Evolutionary conservation across 1,139 yeast species (phyloP).

Genomic region (Suhomyces atakaporum): DNA sequence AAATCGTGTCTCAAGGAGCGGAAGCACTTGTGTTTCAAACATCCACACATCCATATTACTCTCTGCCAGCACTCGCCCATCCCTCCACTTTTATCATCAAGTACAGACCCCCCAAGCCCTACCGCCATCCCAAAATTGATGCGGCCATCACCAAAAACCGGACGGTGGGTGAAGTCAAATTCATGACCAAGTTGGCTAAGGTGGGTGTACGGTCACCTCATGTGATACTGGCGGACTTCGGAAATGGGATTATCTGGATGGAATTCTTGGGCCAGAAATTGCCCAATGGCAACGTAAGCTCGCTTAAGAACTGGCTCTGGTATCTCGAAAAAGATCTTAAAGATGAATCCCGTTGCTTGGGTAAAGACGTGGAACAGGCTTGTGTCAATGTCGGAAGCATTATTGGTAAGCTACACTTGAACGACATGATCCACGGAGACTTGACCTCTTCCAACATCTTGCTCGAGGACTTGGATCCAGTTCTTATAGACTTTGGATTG

Average conservation of each 20-base stretch:
- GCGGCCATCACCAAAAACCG: constrained; percentile 73
- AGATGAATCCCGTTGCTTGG: constrained; percentile 24
- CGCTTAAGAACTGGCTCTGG: constrained; percentile 76
- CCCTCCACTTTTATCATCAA: constrained; percentile 61
- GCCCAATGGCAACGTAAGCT: constrained; percentile 51
- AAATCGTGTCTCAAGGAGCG: constrained; percentile 86
- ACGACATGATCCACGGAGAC: constrained; percentile 92
- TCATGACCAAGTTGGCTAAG: constrained; percentile 60
- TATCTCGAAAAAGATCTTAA: constrained; percentile 40
- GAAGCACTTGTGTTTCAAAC: constrained; percentile 83
- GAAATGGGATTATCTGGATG: constrained; percentile 87
- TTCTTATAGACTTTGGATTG: constrained; percentile 88
- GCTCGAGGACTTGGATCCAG: constrained; percentile 50
- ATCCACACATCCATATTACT: constrained; percentile 65
- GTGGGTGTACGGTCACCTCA: constrained; percentile 67
- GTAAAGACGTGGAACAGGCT: constrained; percentile 41
- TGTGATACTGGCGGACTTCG: constrained; percentile 70
- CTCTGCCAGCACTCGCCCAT: constrained; percentile 27
- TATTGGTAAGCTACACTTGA: constrained; percentile 71
- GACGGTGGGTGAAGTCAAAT: constrained; percentile 81
- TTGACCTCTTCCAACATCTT: constrained; percentile 88
- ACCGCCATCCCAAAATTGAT: constrained; percentile 85
- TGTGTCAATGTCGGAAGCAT: constrained; percentile 62
- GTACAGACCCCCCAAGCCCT: constrained; percentile 85
- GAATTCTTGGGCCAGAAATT: constrained; percentile 62